Evolutionary conservation across 768 basidiomycete genomes (phyloP), one percentile per base, ranked within the genome.

Genomic region (Cystobasidium onofrii): DNA sequence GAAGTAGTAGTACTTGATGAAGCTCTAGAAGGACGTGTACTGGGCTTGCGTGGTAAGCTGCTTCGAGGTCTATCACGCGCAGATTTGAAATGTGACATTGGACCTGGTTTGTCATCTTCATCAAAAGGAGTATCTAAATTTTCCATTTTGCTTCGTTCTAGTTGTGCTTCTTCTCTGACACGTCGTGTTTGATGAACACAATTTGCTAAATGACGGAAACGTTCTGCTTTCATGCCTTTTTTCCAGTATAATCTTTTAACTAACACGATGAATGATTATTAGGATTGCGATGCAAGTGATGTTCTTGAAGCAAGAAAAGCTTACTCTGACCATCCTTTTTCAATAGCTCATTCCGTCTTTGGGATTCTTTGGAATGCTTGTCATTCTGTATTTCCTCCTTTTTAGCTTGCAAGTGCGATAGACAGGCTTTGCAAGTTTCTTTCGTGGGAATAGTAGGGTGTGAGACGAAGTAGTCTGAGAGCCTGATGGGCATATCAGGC

Each of bases 271-370:
- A 13, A 27, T 23, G 23, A 34, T 4, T n/a, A 54, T 20, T 4
- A 39, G 15, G 39, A 6, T 15, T 6, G 39, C 39, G 39, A 6
- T 39, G 7, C 6, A 15, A 39, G 39, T 39, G 39, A 39, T 6
- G 15, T 6, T 39, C 6, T 39, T 39, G 39, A 39, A 39, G 15
- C 15, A 39, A 34, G 33, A 46, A 39, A 41, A 20, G 63, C 39
- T 17, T 43, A 64, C 63, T 64, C 63, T 64, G 63, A 46, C 63
- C 15, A 43, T 64, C 63, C 34, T 64, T 64, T 23, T 43, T 27
- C 23, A 31, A 27, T 15, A 64, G 39, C 63, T 64, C 36, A 4
- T 25, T 27, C 33, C 41, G 34, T 36, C 39, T 64, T 13, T 36
- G 33, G 1, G 33, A 36, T 27, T 41, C 39, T 23, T 39, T 41